A percentile compares a stretch with the other conserved stretches of the same genome.
These are phyloP conservation scores for Penicillium corylophilum DNA, from an alignment of 2,329 filamentous ascomycete genomes.

Conservation along the genomic window DNA sequence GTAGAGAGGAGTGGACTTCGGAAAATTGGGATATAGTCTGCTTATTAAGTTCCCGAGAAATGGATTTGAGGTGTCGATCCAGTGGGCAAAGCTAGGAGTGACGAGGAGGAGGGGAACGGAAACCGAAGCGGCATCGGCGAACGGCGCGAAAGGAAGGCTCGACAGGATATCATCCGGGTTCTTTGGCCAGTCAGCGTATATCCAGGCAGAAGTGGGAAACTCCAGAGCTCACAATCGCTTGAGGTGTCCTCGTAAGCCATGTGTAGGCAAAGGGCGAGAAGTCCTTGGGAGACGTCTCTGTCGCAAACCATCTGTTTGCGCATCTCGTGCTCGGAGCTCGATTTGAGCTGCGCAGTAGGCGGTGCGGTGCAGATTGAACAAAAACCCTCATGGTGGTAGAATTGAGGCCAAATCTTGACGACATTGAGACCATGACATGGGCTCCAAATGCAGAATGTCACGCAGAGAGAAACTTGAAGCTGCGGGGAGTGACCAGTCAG, in stretches of 20 bases:
- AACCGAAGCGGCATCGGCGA: conserved; percentile 10
- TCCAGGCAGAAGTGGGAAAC: background rate
- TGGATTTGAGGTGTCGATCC: conserved; percentile 31
- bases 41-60: conserved; percentile 35
- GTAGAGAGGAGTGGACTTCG: conserved; percentile 19
- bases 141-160: conserved; percentile 22
- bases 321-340: conserved; percentile 2
- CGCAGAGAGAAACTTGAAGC: background rate
- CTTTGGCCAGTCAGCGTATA: conserved; percentile 20
- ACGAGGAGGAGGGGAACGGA: conserved; percentile 36
- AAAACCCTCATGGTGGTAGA: background rate
- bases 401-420: background rate
- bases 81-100: conserved; percentile 39
- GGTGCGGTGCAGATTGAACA: background rate
- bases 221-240: conserved; percentile 26
- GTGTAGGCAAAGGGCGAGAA: conserved; percentile 28
- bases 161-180: conserved; percentile 31
- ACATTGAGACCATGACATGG: background rate
- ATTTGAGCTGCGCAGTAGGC: conserved; percentile 5
- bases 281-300: conserved; percentile 4
- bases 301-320: conserved; percentile 17
- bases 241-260: conserved; percentile 34
- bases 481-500: background rate
- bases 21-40: conserved; percentile 23
- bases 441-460: background rate